phyloP scores from a whole-genome alignment of 176 grass and related monocot species.

The Cocos nucifera region DNA sequence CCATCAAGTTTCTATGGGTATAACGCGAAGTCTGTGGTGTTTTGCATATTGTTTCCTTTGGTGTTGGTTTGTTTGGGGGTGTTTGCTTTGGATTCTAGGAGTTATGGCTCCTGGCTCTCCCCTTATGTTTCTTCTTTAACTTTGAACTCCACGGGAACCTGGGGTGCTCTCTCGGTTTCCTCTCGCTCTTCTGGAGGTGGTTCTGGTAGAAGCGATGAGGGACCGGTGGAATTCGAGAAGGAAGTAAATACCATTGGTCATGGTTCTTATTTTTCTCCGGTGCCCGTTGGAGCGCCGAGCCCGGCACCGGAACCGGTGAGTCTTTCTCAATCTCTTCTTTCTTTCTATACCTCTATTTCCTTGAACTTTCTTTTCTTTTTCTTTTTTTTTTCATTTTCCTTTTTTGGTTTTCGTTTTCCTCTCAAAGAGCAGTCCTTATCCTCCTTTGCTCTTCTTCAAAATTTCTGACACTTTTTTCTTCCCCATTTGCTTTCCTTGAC shows the following conservation, averaged over 20 bases:
- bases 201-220: conserved; percentile 10
- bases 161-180: conserved; percentile 18
- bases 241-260: not conserved
- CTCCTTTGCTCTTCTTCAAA: too few relatives aligned
- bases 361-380: not conserved
- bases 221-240: conserved; percentile 7
- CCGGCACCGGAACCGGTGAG: conserved; percentile 16
- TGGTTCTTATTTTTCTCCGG: conserved; percentile 2
- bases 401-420: not conserved
- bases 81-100: conserved; percentile 24
- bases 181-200: conserved; percentile 7
- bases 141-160: conserved; percentile 13
- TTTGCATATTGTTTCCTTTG: conserved; percentile 13
- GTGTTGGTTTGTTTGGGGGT: conserved; percentile 20
- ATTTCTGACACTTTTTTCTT: too few relatives aligned
- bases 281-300: conserved; percentile 1
- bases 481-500: too few relatives aligned
- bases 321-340: not conserved
- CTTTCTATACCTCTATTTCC: not conserved
- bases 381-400: too few relatives aligned
- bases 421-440: too few relatives aligned
- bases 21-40: conserved; percentile 10
- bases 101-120: conserved; percentile 26
- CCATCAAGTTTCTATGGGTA: conserved; percentile 23
- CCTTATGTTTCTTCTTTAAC: conserved; percentile 15